Percentiles rank a stretch among this genome's conserved stretches.
Conservation (phyloP, 2,329 filamentous ascomycete species). For the Xylaria sp. region DNA sequence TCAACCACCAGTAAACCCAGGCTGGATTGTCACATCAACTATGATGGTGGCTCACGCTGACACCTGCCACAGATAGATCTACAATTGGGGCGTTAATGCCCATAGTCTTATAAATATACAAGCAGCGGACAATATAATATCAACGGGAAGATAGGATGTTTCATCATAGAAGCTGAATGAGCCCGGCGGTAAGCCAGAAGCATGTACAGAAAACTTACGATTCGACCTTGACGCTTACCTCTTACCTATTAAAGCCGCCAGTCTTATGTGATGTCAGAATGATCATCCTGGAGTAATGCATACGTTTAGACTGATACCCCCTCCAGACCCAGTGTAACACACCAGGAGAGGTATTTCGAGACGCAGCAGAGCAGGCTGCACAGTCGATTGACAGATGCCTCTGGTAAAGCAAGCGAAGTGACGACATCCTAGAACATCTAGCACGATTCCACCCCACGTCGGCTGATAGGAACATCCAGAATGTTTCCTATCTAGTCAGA, state of each 20-base stretch:
- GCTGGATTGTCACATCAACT: too few species aligned
- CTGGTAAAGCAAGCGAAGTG: not conserved
- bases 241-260: not conserved
- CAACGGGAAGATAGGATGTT: not conserved
- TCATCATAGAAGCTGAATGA: not conserved
- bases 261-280: conserved; percentile 14
- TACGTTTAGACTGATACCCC: not conserved
- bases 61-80: not conserved
- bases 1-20: not conserved
- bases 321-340: not conserved
- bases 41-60: not conserved
- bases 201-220: not conserved
- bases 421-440: not conserved
- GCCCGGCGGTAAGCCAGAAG: not conserved
- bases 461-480: not conserved
- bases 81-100: not conserved
- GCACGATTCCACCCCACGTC: conserved; percentile 8
- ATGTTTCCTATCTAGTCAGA: conserved; percentile 4
- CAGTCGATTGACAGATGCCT: not conserved
- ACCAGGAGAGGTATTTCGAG: not conserved
- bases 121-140: not conserved
- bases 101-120: not conserved
- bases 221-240: conserved; percentile 5
- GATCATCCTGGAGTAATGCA: not conserved
- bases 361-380: not conserved